Evolutionary conservation across 2,329 filamentous ascomycete species (phyloP).

Genomic region (Endocalyx cinctus): DNA sequence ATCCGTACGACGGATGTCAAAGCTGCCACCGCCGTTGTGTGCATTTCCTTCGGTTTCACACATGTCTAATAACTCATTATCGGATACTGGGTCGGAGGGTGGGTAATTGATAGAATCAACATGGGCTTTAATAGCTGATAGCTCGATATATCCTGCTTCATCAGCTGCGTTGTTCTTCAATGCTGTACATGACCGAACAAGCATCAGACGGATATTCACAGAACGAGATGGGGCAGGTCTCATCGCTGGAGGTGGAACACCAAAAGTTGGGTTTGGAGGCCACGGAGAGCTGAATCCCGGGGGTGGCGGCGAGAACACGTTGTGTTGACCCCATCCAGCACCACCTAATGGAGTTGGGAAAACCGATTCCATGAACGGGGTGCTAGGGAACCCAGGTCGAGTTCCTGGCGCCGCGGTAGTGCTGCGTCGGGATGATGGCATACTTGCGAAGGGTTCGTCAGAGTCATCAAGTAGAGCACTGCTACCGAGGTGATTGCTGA

Average conservation of each 20-base stretch:
- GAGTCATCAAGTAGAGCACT: slow-evolving; percentile 79
- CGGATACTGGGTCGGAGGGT: slow-evolving; percentile 37
- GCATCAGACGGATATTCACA: slow-evolving; percentile 64
- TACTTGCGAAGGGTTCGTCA: slow-evolving; percentile 49
- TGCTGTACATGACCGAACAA: slow-evolving; percentile 74
- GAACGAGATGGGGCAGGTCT: slow-evolving; percentile 57
- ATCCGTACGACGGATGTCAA: slow-evolving; percentile 60
- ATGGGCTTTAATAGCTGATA: slow-evolving; percentile 62
- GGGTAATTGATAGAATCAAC: slow-evolving; percentile 56
- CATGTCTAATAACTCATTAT: slow-evolving; percentile 72
- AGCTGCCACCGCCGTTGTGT: slow-evolving; percentile 86
- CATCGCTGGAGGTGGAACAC: slow-evolving; percentile 24
- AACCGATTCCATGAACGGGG: slow-evolving; percentile 36
- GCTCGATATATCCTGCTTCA: slow-evolving; percentile 63
- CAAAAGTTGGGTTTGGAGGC: slow-evolving; percentile 27
- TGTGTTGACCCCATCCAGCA: slow-evolving; percentile 37
- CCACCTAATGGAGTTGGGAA: slow-evolving; percentile 27
- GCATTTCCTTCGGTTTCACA: slow-evolving; percentile 86
- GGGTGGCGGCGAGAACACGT: slow-evolving; percentile 37
- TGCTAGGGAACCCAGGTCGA: slow-evolving; percentile 36
- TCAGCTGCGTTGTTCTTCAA: slow-evolving; percentile 41
- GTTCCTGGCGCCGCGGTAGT: slow-evolving; percentile 48
- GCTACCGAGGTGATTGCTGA: slow-evolving; percentile 80
- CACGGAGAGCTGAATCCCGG: slow-evolving; percentile 41
- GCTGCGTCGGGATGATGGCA: slow-evolving; percentile 36